phyloP scores from a whole-genome alignment of 805 yeast genomes.

The Scheffersomyces spartinae region DNA sequence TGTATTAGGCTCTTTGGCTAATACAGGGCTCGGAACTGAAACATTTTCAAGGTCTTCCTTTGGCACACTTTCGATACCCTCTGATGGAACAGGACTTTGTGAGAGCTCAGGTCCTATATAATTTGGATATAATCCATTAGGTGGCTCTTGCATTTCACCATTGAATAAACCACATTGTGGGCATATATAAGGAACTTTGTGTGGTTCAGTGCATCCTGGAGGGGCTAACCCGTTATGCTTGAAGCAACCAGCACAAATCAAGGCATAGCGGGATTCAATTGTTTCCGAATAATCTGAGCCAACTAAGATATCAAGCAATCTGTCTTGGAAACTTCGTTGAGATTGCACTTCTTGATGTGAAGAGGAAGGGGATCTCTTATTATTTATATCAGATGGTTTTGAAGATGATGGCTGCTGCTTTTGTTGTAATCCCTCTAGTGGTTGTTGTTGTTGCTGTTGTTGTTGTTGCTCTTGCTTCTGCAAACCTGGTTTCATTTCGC shows the following conservation, averaged over 20 bases:
- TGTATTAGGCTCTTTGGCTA: no score
- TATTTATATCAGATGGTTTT: no score
- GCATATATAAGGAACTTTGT: constrained; percentile 44
- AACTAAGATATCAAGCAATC: constrained; percentile 24
- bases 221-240: constrained; percentile 77
- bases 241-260: constrained; percentile 56
- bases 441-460: background rate
- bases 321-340: constrained; percentile 21
- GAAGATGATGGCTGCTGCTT: constrained; percentile 2
- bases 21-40: no score
- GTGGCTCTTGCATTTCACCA: no score
- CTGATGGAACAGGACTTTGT: no score
- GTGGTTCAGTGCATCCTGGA: constrained; percentile 44
- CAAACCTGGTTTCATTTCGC: no score
- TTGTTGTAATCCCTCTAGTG: background rate
- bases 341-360: no score
- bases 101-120: no score
- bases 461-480: no score
- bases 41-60: no score
- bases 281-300: constrained; percentile 35
- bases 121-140: no score
- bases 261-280: constrained; percentile 55
- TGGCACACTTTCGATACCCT: no score
- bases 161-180: constrained; percentile 68
- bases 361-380: constrained; percentile 1